These are phyloP conservation scores for Endocarpon pusillum DNA, from an alignment of 495 filamentous ascomycete genomes.

Conservation along the genomic window DNA sequence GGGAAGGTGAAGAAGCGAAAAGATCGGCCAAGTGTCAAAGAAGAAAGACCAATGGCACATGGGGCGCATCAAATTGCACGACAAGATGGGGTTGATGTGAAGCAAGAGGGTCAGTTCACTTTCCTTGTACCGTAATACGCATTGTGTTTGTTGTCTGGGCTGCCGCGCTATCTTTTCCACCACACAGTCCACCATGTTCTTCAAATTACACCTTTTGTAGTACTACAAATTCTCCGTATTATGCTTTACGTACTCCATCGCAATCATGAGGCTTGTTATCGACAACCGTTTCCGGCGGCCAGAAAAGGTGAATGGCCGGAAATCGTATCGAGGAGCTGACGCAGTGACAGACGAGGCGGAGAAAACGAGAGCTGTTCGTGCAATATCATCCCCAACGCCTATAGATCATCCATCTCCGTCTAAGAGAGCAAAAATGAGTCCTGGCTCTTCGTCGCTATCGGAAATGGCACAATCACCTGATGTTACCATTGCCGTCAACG, in stretches of 20 bases:
- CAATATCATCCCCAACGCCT: background rate
- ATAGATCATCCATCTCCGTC: background rate
- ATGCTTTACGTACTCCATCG: too few species aligned
- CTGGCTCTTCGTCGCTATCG: background rate
- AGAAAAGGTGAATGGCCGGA: too few species aligned
- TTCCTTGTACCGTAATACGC: too few species aligned
- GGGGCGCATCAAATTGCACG: constrained; percentile 48
- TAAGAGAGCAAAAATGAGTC: constrained; percentile 1
- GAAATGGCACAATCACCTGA: constrained; percentile 1
- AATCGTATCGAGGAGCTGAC: too few species aligned
- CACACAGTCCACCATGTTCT: constrained; percentile 5
- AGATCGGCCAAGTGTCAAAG: constrained; percentile 28
- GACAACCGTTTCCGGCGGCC: too few species aligned
- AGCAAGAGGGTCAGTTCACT: constrained; percentile 41
- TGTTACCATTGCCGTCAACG: background rate
- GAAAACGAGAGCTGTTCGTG: background rate
- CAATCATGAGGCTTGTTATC: too few species aligned
- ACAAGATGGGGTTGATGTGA: constrained; percentile 43
- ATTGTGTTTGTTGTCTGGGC: too few species aligned
- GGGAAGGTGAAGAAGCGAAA: constrained; percentile 34
- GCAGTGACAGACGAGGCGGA: background rate
- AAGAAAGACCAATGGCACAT: constrained; percentile 40
- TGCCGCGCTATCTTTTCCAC: constrained; percentile 6
- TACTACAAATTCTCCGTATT: too few species aligned
- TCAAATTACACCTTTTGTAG: background rate